Conservation (phyloP, 345 rosid genomes). For the Atalantia buxifolia region DNA sequence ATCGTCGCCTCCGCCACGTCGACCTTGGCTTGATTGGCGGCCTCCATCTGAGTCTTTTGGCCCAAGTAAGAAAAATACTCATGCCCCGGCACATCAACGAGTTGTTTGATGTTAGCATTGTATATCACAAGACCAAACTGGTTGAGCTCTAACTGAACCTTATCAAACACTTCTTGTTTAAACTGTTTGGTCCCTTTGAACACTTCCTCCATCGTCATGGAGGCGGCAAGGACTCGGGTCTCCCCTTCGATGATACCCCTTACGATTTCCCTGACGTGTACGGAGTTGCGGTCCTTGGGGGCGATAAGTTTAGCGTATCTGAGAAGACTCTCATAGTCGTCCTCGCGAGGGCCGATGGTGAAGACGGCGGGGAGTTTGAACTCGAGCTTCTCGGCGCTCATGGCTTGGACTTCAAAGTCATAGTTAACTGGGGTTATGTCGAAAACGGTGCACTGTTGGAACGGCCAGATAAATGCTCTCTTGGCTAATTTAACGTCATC, state of each 20-base stretch:
- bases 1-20: conserved; percentile 77
- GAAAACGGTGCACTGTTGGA: conserved; percentile 51
- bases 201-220: conserved; percentile 88
- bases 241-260: conserved; percentile 86
- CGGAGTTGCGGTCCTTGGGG: conserved; percentile 58
- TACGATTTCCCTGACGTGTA: conserved; percentile 72
- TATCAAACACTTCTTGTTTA: conserved; percentile 70
- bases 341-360: conserved; percentile 73
- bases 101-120: conserved; percentile 81
- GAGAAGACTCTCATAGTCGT: conserved; percentile 44
- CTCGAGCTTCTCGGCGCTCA: conserved; percentile 91
- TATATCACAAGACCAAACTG: conserved; percentile 14
- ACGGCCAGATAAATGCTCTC: conserved; percentile 56
- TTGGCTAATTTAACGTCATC: conserved; percentile 59
- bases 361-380: conserved; percentile 72
- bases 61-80: conserved; percentile 87
- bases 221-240: conserved; percentile 79
- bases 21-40: conserved; percentile 70
- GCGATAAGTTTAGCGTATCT: conserved; percentile 64
- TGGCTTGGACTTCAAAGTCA: conserved; percentile 83
- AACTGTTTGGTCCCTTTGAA: conserved; percentile 74
- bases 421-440: conserved; percentile 82
- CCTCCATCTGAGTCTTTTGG: conserved; percentile 88
- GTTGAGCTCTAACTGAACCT: conserved; percentile 28
- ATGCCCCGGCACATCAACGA: conserved; percentile 80